These are phyloP conservation scores for Globisporangium solare DNA, from an alignment of 352 stramenopile genomes.

Conservation along the genomic window DNA sequence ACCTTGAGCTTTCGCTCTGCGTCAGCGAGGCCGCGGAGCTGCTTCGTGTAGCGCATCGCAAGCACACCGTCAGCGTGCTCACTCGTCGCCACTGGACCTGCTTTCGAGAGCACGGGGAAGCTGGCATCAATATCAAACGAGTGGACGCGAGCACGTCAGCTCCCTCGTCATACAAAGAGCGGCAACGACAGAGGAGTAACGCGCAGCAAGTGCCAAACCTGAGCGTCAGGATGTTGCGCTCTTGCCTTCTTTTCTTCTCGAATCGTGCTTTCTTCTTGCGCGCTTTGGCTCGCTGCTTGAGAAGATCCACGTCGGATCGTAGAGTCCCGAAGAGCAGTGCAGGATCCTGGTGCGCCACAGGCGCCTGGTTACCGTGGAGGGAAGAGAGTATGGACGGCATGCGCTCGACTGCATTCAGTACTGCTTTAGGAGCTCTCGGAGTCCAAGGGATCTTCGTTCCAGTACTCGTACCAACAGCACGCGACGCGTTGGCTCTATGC, in stretches of 20 bases:
- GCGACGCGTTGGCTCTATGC: too few species aligned
- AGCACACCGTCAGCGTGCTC: background rate
- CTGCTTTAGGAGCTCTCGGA: too few species aligned
- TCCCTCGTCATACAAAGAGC: too few species aligned
- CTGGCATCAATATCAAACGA: conserved; percentile 4
- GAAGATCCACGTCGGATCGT: background rate
- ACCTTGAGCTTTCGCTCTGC: conserved; percentile 20
- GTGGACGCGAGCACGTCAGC: too few species aligned
- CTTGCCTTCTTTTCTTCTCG: conserved; percentile 8
- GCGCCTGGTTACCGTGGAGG: too few species aligned
- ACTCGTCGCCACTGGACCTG: background rate
- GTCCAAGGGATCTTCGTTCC: too few species aligned
- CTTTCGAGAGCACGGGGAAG: conserved; percentile 17
- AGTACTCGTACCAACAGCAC: too few species aligned
- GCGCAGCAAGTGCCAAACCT: conserved; percentile 13
- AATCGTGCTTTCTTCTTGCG: background rate
- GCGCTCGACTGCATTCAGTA: too few species aligned
- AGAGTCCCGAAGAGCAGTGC: too few species aligned
- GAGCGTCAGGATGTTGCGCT: conserved; percentile 23
- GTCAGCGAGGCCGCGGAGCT: conserved; percentile 10
- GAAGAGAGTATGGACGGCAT: too few species aligned
- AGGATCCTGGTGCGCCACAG: too few species aligned
- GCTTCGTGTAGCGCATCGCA: conserved; percentile 9
- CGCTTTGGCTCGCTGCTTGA: background rate
- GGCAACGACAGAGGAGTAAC: background rate